Conservation (phyloP, 805 yeast genomes). For the Maudiozyma barnettii region DNA sequence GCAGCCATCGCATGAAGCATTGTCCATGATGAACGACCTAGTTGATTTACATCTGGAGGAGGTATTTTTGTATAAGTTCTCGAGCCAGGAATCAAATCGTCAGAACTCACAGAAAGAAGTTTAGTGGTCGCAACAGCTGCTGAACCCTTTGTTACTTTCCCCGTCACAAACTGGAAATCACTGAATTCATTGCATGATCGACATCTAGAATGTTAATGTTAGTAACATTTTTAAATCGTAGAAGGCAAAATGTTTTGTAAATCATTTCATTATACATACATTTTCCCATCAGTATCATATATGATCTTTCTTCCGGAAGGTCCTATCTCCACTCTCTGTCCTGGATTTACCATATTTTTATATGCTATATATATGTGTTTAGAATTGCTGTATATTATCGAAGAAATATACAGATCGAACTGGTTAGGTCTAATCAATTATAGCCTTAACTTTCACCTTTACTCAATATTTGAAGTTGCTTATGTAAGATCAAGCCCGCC, state of each 20-base stretch:
- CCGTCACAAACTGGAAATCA: constrained; percentile 65
- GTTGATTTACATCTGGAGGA: constrained; percentile 77
- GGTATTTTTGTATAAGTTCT: constrained; percentile 39
- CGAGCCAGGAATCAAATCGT: constrained; percentile 18
- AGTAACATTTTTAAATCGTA: neutral
- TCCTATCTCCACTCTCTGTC: constrained; percentile 38
- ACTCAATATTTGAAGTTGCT: no score
- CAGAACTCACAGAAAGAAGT: neutral
- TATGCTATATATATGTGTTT: no score
- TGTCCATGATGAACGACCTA: constrained; percentile 90
- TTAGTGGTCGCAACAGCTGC: constrained; percentile 1
- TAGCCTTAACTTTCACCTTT: no score
- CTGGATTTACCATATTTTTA: neutral
- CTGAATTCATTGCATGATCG: constrained; percentile 77
- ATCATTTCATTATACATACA: constrained; percentile 43
- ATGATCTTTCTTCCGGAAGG: constrained; percentile 58
- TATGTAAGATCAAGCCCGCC: no score
- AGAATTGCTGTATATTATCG: no score
- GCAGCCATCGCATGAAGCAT: constrained; percentile 86
- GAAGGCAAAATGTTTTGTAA: no score
- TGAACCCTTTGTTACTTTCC: constrained; percentile 7
- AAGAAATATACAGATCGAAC: no score
- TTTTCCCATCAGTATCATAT: constrained; percentile 83
- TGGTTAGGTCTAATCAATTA: no score
- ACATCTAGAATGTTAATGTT: constrained; percentile 39